phyloP scores from a whole-genome alignment of 805 yeast species.

The Wickerhamiella occidentalis region DNA sequence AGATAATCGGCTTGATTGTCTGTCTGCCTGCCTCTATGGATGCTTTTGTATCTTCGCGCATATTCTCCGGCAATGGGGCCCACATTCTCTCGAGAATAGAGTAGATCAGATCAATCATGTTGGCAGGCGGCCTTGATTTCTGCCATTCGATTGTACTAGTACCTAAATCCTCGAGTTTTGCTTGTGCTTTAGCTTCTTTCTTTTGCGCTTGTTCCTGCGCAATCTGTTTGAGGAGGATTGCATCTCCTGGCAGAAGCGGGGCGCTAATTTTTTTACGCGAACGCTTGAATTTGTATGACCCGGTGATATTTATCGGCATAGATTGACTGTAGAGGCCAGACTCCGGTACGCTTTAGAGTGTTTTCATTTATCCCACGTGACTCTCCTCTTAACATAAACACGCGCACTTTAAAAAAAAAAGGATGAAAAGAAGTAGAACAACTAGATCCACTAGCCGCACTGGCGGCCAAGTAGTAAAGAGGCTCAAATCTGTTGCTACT shows the following conservation, averaged over 20 bases:
- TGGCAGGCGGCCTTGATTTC: slow-evolving; percentile 9
- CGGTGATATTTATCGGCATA: slow-evolving; percentile 15
- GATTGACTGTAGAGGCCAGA: too few relatives aligned
- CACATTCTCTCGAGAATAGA: slow-evolving; percentile 24
- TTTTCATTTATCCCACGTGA: not conserved
- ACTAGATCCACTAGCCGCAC: slow-evolving; percentile 5
- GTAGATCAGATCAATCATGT: slow-evolving; percentile 20
- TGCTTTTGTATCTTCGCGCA: slow-evolving; percentile 21
- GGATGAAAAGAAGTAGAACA: slow-evolving; percentile 6
- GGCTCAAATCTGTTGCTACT: not conserved
- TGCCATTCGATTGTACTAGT: slow-evolving; percentile 18
- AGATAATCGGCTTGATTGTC: slow-evolving; percentile 26
- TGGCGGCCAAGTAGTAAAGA: not conserved
- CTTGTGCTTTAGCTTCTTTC: slow-evolving; percentile 16
- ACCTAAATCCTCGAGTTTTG: slow-evolving; percentile 16
- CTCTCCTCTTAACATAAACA: not conserved
- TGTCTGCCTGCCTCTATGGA: slow-evolving; percentile 22
- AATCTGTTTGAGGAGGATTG: slow-evolving; percentile 17
- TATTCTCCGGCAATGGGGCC: slow-evolving; percentile 25
- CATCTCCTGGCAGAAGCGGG: slow-evolving; percentile 22
- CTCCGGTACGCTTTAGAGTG: too few relatives aligned
- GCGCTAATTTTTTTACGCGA: slow-evolving; percentile 8
- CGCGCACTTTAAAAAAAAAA: not conserved
- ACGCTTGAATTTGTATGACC: slow-evolving; percentile 12
- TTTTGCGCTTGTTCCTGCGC: slow-evolving; percentile 20